Evolutionary conservation across 2,329 filamentous ascomycete species (phyloP), one percentile per base, ranked within the genome.

Genomic region (Aspergillus sp.): DNA sequence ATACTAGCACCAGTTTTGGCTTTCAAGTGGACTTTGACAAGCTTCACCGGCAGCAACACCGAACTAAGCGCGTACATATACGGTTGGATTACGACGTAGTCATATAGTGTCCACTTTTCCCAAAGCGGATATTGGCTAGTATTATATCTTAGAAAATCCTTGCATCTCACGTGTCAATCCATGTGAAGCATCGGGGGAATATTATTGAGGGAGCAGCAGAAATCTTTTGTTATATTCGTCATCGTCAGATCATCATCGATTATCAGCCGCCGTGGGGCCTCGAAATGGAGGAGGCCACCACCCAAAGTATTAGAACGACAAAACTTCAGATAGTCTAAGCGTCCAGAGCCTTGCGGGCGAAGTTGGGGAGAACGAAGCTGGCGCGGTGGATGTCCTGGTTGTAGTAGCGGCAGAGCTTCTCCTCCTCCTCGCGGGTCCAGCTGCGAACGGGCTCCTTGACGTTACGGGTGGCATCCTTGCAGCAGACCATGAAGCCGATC

Each of bases 401-500:
- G 86, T 99, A 99, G 88, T 99, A 99, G 78, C 87, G 87, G 90
- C 92, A 97, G 72, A 94, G 84, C 80, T 91, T 89, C 75, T 91
- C 89, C 86, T 99, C 95, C 81, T 98, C 92, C 81, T 96, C 93
- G 66, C 84, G 76, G 65, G 87, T 84, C 89, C 92, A 96, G 71
- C 81, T 84, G 74, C 95, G 90, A 64, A 97, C 75, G 57, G 95
- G 95, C 80, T 89, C 91, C 79, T 86, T 91, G 76, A 98, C 86
- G 80, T 99, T 86, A 78, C 89, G 87, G 75, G 81, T 87, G 77
- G 88, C 83, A 77, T 98, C 94, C 88, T 99, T 98, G 89, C 86
- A 91, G 89, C 95, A 98, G 76, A 99, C 91, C 93, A 99, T 97
- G 89, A 99, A 99, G 77, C 95, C 95, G 74, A 99, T 99, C 84